phyloP scores from a whole-genome alignment of 164 flowering plant species.

The Akebia trifoliata region DNA sequence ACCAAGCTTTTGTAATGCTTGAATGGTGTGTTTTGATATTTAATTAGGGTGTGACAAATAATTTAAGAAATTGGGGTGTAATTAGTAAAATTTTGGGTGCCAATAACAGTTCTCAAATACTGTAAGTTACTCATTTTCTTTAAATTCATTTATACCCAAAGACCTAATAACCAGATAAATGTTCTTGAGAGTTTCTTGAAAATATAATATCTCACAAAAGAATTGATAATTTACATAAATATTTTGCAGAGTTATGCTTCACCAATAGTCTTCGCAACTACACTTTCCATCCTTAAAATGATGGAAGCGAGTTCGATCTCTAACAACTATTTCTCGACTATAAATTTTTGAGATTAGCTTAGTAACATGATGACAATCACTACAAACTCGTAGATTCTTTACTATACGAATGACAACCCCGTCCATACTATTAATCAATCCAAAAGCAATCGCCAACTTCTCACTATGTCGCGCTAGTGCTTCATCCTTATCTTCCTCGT shows the following conservation, averaged over 20 bases:
- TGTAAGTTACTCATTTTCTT: no score
- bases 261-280: slow-evolving; percentile 24
- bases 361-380: slow-evolving; percentile 22
- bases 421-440: slow-evolving; percentile 15
- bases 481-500: slow-evolving; percentile 20
- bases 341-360: slow-evolving; percentile 20
- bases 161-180: no score
- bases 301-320: slow-evolving; percentile 26
- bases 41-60: no score
- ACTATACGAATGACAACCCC: slow-evolving; percentile 18
- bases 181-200: background rate
- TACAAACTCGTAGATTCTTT: slow-evolving; percentile 22
- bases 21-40: no score
- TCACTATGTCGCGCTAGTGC: slow-evolving; percentile 23
- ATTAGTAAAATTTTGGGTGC: no score
- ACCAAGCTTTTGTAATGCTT: no score
- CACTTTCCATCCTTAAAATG: slow-evolving; percentile 20
- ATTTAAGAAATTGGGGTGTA: no score
- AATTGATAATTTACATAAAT: background rate
- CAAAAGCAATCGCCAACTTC: slow-evolving; percentile 22
- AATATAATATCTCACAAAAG: background rate
- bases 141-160: no score
- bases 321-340: slow-evolving; percentile 19
- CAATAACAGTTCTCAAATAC: no score
- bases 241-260: background rate